Base-by-base conservation (phyloP, 768 basidiomycete species). In the Mycena galericulata region DNA sequence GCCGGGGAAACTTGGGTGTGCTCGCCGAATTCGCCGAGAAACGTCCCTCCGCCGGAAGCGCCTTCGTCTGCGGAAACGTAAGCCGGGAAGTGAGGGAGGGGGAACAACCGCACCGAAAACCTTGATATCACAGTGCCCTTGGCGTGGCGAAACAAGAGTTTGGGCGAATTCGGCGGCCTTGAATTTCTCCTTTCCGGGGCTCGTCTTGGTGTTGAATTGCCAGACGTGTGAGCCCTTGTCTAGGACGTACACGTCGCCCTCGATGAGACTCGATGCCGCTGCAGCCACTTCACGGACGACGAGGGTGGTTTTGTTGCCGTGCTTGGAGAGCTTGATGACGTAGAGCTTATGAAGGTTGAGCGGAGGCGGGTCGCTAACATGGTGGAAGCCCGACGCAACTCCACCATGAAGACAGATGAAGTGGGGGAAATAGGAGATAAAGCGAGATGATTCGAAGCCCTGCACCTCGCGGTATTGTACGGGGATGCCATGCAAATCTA, bases 401-500 rank as follows among this genome's bases (percentile, higher is more conserved):
- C 86, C 87, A 18, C 88, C 87, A 55, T 77, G 83, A 18, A 84
- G 81, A 58, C 74, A 79, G 63, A 84, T 57, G 75, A 87, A 87
- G 11, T 73, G 80, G 15, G 84, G 81, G 69, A 87, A 89, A 75
- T 88, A 84, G 0, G 84, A 84, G 24, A 86, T 73, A 76, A 87
- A 87, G 32, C 79, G 81, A 2, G 78, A 54, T 6, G 89, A 89
- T 76, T 90, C 89, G 75, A 82, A 84, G 55, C 81, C 83, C 75
- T 90, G 89, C 14, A 87, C 83, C 79, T 91, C 90, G 57, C 89
- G 86, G 73, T 87, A 89, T 77, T 89, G 87, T 0, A 89, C 85
- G 0, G 88, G 86, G 32, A 73, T 76, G n/a, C 87, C 88, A 50
- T 86, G 81, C 9, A 90, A 82, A 72, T 87, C 88, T 90, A 67